Evolutionary conservation across 768 basidiomycete genomes (phyloP).

Genomic region (Lentinus brumalis): DNA sequence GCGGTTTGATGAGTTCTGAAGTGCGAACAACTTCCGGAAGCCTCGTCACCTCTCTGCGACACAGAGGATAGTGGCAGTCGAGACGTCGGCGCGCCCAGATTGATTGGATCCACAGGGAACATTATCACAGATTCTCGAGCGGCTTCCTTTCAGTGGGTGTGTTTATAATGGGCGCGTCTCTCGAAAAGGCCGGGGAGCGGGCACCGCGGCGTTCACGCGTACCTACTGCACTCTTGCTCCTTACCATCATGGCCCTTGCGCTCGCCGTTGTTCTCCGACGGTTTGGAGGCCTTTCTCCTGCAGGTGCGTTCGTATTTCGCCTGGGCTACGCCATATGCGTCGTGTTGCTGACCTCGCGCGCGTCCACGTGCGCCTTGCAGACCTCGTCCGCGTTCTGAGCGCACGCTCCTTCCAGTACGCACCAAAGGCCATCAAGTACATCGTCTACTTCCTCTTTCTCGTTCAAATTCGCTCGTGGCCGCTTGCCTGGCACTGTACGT

Average conservation of each 20-base stretch:
- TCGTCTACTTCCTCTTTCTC: slow-evolving; percentile 52
- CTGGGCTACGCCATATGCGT: not conserved
- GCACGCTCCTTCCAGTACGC: slow-evolving; percentile 11
- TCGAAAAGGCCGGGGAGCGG: not conserved
- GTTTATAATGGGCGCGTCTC: not conserved
- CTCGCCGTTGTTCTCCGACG: slow-evolving; percentile 9
- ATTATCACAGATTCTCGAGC: not conserved
- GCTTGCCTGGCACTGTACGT: slow-evolving; percentile 69
- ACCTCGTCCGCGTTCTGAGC: slow-evolving; percentile 13
- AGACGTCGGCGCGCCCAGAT: too few species aligned
- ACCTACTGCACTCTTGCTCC: not conserved
- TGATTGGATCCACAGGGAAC: too few species aligned
- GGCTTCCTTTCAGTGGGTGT: not conserved
- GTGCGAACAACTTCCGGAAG: too few species aligned
- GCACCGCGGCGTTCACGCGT: not conserved
- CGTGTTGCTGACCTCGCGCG: not conserved
- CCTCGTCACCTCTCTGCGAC: too few species aligned
- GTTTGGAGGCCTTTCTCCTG: slow-evolving; percentile 6
- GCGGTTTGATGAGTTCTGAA: too few species aligned
- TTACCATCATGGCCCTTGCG: not conserved
- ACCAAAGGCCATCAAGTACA: slow-evolving; percentile 37
- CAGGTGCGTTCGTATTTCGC: not conserved
- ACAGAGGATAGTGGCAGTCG: too few species aligned
- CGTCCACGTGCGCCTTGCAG: slow-evolving; percentile 2
- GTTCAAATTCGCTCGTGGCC: slow-evolving; percentile 65